Percentiles rank a stretch among this genome's conserved stretches.
These are phyloP conservation scores for Chlorella variabilis DNA, from an alignment of 163 green algal genomes.

Conservation along the genomic window DNA sequence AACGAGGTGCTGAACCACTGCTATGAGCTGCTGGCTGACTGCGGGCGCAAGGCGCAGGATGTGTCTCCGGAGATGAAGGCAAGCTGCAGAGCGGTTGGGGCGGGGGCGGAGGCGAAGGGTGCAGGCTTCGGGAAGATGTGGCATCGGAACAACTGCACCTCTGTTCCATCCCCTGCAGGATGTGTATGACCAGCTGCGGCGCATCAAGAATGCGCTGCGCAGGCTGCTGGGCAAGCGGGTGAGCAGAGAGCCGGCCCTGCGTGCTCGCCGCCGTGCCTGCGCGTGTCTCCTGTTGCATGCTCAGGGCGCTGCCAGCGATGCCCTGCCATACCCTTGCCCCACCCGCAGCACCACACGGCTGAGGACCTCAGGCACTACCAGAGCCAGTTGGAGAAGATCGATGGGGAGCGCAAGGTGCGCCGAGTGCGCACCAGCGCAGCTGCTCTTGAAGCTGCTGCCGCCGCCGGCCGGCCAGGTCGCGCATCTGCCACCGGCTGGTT, in stretches of 20 bases:
- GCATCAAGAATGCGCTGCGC: conserved; percentile 34
- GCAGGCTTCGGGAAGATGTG: too few species aligned
- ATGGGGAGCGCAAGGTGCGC: background rate
- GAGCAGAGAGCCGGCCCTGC: background rate
- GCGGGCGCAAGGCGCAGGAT: conserved; percentile 7
- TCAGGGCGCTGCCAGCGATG: too few species aligned
- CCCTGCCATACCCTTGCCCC: too few species aligned
- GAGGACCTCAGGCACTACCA: conserved; percentile 28
- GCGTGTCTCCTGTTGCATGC: too few species aligned
- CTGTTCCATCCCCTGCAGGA: background rate
- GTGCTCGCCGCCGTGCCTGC: too few species aligned
- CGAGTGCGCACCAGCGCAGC: too few species aligned
- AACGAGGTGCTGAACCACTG: conserved; percentile 33
- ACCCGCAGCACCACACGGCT: background rate
- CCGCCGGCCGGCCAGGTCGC: too few species aligned
- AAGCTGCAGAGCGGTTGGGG: background rate
- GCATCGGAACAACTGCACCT: background rate
- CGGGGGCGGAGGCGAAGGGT: too few species aligned
- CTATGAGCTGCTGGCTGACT: conserved; percentile 24
- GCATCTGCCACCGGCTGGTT: too few species aligned
- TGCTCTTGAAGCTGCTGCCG: too few species aligned
- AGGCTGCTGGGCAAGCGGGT: conserved; percentile 32
- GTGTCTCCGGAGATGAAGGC: conserved; percentile 26
- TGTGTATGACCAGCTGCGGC: conserved; percentile 27
- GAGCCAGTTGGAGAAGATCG: conserved; percentile 8